phyloP scores from a whole-genome alignment of 805 yeast species.

The Candida tallmaniae region DNA sequence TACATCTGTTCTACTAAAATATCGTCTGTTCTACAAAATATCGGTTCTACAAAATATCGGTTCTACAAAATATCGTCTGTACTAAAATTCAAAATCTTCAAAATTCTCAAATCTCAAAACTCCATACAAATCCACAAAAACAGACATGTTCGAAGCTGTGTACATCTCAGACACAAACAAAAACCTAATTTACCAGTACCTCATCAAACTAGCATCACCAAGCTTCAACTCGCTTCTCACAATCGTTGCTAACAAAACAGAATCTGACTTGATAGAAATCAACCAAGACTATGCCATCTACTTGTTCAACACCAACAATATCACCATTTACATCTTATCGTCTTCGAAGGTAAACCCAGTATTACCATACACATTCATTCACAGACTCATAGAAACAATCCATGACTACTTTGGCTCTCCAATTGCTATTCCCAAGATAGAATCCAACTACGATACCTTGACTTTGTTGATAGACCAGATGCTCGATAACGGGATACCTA shows the following conservation, averaged over 20 bases:
- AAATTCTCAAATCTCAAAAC: too few species aligned
- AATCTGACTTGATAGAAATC: conserved; percentile 24
- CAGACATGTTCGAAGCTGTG: conserved; percentile 36
- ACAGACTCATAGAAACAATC: conserved; percentile 46
- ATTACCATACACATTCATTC: conserved; percentile 51
- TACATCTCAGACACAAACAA: conserved; percentile 35
- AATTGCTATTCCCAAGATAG: conserved; percentile 54
- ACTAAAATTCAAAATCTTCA: too few species aligned
- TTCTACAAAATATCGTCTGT: too few species aligned
- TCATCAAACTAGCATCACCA: conserved; percentile 27
- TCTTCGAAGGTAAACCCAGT: conserved; percentile 39
- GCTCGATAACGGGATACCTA: conserved; percentile 75
- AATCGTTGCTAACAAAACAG: conserved; percentile 5
- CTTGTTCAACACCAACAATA: conserved; percentile 17
- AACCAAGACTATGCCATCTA: conserved; percentile 27
- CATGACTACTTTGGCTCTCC: conserved; percentile 56
- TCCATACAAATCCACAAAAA: too few species aligned
- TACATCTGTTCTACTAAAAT: too few species aligned
- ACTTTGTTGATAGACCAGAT: conserved; percentile 70
- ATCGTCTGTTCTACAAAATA: too few species aligned
- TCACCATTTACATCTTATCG: conserved; percentile 27
- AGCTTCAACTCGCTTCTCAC: conserved; percentile 23
- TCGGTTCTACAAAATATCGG: too few species aligned
- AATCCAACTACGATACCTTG: conserved; percentile 65
- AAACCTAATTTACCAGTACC: conserved; percentile 33